phyloP scores from a whole-genome alignment of 75 land plant genomes.

The Sequoia sempervirens region DNA sequence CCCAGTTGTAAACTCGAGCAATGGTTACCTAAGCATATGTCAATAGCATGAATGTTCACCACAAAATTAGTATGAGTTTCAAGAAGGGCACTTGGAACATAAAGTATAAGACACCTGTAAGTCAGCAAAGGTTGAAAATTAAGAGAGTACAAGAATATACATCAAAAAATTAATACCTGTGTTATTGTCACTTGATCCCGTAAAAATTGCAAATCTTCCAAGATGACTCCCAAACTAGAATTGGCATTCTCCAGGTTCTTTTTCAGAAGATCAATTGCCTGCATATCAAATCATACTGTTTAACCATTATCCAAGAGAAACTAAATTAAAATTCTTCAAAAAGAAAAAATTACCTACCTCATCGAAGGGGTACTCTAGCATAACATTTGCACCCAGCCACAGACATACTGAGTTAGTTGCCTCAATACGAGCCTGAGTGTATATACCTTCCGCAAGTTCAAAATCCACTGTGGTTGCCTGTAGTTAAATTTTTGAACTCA shows the following conservation, averaged over 20 bases:
- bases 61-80: neutral
- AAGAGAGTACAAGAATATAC: neutral
- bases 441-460: constrained; percentile 98
- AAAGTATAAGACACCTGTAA: neutral
- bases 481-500: neutral
- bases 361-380: constrained; percentile 93
- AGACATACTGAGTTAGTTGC: constrained; percentile 84
- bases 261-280: constrained; percentile 75
- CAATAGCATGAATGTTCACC: neutral
- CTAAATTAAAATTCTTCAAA: no score
- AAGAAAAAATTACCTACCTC: constrained; percentile 46
- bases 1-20: constrained; percentile 98
- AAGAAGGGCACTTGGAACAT: neutral
- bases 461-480: constrained; percentile 82
- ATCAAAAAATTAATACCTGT: constrained; percentile 49
- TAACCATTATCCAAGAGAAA: neutral
- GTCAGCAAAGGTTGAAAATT: neutral
- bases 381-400: constrained; percentile 99
- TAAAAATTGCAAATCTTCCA: constrained; percentile 85
- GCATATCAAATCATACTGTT: constrained; percentile 8
- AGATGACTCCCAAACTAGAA: constrained; percentile 78
- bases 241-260: constrained; percentile 93
- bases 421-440: constrained; percentile 76
- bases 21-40: constrained; percentile 67
- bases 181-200: constrained; percentile 97